Base-by-base conservation (phyloP, 495 filamentous ascomycete genomes). In the Massariosphaeria phaeospora region DNA sequence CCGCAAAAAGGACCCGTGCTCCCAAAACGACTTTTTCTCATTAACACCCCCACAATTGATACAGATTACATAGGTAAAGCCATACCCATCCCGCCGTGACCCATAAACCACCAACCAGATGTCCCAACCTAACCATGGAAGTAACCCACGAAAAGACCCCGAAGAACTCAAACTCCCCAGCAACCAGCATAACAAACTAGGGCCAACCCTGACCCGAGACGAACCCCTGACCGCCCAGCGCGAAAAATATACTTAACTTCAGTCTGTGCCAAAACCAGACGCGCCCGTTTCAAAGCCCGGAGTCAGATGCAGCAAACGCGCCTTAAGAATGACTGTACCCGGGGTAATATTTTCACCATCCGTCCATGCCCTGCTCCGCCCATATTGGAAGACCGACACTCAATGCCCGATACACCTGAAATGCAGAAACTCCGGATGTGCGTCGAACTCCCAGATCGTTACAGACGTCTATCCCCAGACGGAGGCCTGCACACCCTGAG, bases 401-500 rank as follows among this genome's bases (percentile, higher is more conserved):
- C 23, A 47, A 65, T 65, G 59, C 62, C 59, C 63, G 54, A 41
- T 51, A 66, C 63, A 66, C 63, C 63, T 56, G 25, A 59, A 62
- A 66, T 66, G 63, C 63, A 66, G 63, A 66, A 66, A 66, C 63
- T 62, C 63, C 63, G 55, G 55, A 57, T 59, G 63, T 57, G 50
- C 50, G 63, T 58, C 60, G 54, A 64, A 64, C 61, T 61, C 48
- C 61, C 51, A 18, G 38, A 45, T 25, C 30, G 41, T 49, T 23
- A 53, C 13, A 40, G 15, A 46, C 20, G 43, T 43, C 55, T 64
- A 72, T 46, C 70, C 70, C 70, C 70, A 72, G 23, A 73, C 70
- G n/a, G 65, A 67, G 15, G 69, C 66, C 57, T 73, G 70, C 13
- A 71, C 68, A 27, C 67, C 67, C 27, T 71, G 62, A 33, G 48